phyloP scores from a whole-genome alignment of 768 basidiomycete genomes.

The Obba rivulosa region DNA sequence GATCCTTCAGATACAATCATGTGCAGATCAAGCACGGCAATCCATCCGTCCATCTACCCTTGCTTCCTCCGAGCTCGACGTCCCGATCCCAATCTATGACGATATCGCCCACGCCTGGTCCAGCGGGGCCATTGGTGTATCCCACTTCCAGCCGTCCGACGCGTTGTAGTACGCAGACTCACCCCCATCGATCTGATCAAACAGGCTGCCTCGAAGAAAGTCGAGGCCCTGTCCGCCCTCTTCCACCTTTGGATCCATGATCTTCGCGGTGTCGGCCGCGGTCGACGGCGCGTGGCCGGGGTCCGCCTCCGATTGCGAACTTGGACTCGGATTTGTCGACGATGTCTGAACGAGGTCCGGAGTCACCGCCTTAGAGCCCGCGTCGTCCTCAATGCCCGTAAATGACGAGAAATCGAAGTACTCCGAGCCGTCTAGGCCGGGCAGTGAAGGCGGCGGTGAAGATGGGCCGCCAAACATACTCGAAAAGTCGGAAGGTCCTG shows the following conservation, averaged over 20 bases:
- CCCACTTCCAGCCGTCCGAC: constrained; percentile 66
- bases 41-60: constrained; percentile 1
- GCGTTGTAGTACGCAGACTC: constrained; percentile 61
- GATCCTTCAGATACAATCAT: constrained; percentile 6
- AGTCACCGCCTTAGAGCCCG: constrained; percentile 61
- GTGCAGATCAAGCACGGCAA: constrained; percentile 8
- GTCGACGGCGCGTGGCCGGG: constrained; percentile 38
- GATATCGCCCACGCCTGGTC: constrained; percentile 76
- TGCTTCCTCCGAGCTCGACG: background rate
- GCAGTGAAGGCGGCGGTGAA: constrained; percentile 24
- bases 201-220: constrained; percentile 50
- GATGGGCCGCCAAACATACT: background rate
- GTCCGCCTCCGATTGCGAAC: constrained; percentile 64
- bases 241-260: constrained; percentile 40
- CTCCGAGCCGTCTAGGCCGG: constrained; percentile 42
- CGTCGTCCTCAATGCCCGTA: constrained; percentile 51
- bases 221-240: constrained; percentile 31
- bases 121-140: constrained; percentile 54
- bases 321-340: constrained; percentile 76
- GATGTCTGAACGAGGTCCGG: constrained; percentile 68
- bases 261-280: constrained; percentile 36
- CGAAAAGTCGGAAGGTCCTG: constrained; percentile 14
- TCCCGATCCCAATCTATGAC: constrained; percentile 31
- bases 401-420: constrained; percentile 66
- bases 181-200: constrained; percentile 72